Conservation (phyloP, 148 eudicot genomes). For the Persicaria maculosa region DNA sequence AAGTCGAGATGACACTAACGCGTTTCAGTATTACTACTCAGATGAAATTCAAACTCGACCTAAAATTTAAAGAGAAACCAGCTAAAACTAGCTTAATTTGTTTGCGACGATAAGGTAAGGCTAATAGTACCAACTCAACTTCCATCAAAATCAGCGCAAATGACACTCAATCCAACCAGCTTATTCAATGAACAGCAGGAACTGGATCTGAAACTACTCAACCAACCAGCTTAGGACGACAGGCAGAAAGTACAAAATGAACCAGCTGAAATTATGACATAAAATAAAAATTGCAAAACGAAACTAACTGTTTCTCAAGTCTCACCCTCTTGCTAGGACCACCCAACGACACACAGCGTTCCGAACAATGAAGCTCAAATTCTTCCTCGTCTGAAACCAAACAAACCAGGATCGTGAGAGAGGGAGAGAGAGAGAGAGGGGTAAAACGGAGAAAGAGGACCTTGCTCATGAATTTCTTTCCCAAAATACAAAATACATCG, state of each 20-base stretch:
- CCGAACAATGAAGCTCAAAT: background rate
- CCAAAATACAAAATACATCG: background rate
- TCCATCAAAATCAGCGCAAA: background rate
- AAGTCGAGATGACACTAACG: background rate
- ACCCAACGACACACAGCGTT: background rate
- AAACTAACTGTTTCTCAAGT: background rate
- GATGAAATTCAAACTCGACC: background rate
- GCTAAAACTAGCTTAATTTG: background rate
- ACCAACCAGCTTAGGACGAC: background rate
- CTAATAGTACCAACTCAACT: background rate
- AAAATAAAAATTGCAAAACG: background rate
- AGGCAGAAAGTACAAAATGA: background rate
- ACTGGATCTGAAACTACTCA: background rate
- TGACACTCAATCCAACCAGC: background rate
- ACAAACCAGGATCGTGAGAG: background rate
- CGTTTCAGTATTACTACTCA: background rate
- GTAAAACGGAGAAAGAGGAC: background rate
- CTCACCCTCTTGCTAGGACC: background rate
- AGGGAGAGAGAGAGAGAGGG: background rate
- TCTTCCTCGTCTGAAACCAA: background rate
- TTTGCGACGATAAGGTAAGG: background rate
- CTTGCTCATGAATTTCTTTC: background rate
- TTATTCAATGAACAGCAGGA: background rate
- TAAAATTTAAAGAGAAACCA: background rate
- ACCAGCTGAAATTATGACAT: background rate